Conservation (phyloP, 1,284 basidiomycete genomes). For the Apiotrichum domesticum region DNA sequence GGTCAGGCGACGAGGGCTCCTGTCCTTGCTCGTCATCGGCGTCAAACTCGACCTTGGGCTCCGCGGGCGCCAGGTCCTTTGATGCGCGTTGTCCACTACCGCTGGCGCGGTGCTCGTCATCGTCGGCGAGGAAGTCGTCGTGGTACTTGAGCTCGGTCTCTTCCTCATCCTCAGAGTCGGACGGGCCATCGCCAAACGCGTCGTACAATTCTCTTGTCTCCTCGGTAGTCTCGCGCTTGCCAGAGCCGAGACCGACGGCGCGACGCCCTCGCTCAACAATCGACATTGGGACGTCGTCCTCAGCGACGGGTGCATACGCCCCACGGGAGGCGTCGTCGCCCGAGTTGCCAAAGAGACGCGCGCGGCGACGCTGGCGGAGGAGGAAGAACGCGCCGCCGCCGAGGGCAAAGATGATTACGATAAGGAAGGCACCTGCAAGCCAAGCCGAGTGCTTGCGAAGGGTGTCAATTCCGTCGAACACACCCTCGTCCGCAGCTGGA, state of each 20-base stretch:
- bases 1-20: not conserved
- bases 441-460: conserved; percentile 71
- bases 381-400: conserved; percentile 56
- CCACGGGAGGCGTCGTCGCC: conserved; percentile 47
- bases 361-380: conserved; percentile 52
- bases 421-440: conserved; percentile 73
- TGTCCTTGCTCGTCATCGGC: not conserved
- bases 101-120: conserved; percentile 31
- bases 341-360: conserved; percentile 24
- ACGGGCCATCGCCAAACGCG: conserved; percentile 68
- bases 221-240: conserved; percentile 40
- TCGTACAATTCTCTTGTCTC: conserved; percentile 73
- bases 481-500: conserved; percentile 62
- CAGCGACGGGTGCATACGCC: conserved; percentile 62
- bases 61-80: conserved; percentile 21
- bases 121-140: conserved; percentile 45
- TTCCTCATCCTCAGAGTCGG: conserved; percentile 36
- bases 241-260: conserved; percentile 29
- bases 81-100: conserved; percentile 1
- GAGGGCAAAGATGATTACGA: conserved; percentile 59
- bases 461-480: conserved; percentile 74
- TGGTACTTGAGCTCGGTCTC: conserved; percentile 42
- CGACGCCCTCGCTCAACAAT: conserved; percentile 50
- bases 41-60: not conserved
- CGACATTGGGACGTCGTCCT: conserved; percentile 68